phyloP scores from a whole-genome alignment of 768 basidiomycete genomes.

The Suillus occidentalis region DNA sequence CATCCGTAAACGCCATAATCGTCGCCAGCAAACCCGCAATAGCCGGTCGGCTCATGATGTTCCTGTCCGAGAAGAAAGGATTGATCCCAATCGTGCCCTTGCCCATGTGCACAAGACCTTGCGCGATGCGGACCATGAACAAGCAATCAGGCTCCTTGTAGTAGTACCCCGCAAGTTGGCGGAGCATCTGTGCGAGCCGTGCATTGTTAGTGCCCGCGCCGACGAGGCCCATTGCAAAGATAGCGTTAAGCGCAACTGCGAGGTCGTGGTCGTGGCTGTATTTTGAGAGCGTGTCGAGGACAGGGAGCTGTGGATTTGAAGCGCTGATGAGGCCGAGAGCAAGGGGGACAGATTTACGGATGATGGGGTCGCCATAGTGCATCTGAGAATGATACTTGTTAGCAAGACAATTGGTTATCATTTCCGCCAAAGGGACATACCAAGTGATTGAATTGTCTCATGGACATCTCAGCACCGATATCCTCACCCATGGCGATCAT shows the following conservation, averaged over 20 bases:
- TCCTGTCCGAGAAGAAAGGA: conserved; percentile 93
- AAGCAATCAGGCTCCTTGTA: conserved; percentile 95
- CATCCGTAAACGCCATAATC: conserved; percentile 89
- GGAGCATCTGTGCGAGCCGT: conserved; percentile 93
- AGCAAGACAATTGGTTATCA: conserved; percentile 9
- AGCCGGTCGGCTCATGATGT: conserved; percentile 85
- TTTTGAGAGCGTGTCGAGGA: conserved; percentile 96
- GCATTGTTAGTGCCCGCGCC: conserved; percentile 99
- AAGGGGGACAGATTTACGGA: conserved; percentile 90
- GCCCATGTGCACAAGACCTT: conserved; percentile 99
- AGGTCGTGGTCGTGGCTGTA: conserved; percentile 99
- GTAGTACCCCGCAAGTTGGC: conserved; percentile 97
- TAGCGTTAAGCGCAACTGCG: conserved; percentile 93
- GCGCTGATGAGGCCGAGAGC: conserved; percentile 93
- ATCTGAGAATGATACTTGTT: conserved; percentile 56
- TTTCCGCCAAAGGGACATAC: conserved; percentile 43
- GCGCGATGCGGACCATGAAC: conserved; percentile 94
- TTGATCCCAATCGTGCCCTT: conserved; percentile 97
- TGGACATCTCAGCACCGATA: conserved; percentile 95
- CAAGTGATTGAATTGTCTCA: conserved; percentile 95
- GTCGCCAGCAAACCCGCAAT: conserved; percentile 88
- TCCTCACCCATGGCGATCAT: conserved; percentile 90
- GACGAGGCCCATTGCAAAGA: conserved; percentile 98
- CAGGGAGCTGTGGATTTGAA: conserved; percentile 92
- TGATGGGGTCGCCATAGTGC: conserved; percentile 94